Evolutionary conservation across 164 flowering plant species (phyloP).

Genomic region (Berberis vulgaris): DNA sequence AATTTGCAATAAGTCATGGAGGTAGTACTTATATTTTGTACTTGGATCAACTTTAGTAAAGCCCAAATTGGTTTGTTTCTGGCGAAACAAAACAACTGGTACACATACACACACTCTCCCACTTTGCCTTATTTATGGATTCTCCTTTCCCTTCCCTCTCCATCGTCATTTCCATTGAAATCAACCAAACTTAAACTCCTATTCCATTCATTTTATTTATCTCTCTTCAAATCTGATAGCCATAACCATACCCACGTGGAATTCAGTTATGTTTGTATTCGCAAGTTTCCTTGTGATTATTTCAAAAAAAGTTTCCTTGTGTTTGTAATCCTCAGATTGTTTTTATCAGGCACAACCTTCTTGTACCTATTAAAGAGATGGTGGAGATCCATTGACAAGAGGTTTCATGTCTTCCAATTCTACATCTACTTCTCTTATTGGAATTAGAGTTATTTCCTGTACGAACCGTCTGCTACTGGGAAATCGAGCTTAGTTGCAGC

Average conservation of each 20-base stretch:
- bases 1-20: no score
- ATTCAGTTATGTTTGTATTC: not conserved
- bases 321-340: slow-evolving; percentile 3
- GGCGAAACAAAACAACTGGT: not conserved
- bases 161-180: no score
- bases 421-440: slow-evolving; percentile 62
- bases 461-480: slow-evolving; percentile 77
- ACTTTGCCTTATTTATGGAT: no score
- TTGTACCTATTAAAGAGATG: slow-evolving; percentile 10
- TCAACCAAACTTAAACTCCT: no score
- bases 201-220: no score
- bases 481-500: slow-evolving; percentile 77
- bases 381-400: slow-evolving; percentile 30
- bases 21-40: no score
- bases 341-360: not conserved
- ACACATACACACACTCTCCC: no score
- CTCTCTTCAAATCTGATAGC: no score
- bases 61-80: not conserved
- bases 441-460: slow-evolving; percentile 68
- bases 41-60: not conserved
- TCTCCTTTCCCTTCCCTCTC: no score
- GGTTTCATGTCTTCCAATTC: slow-evolving; percentile 37
- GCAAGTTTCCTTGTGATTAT: not conserved
- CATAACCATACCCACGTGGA: not conserved
- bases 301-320: not conserved